These are phyloP conservation scores for Geosmithia morbida DNA, from an alignment of 2,329 filamentous ascomycete species.

Conservation along the genomic window DNA sequence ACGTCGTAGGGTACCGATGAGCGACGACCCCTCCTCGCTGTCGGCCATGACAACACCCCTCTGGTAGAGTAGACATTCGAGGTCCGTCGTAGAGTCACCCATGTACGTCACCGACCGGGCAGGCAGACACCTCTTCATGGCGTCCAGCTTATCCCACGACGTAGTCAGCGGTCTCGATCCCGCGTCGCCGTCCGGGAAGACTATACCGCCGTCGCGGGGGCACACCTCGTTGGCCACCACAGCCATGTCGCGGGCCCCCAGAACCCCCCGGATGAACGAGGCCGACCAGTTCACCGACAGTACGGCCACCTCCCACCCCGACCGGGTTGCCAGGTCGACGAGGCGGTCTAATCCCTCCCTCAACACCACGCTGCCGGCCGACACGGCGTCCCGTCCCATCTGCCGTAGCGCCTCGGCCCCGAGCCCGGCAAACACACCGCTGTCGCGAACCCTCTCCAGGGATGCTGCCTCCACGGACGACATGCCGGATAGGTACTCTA, in stretches of 20 bases:
- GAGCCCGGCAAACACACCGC: slow-evolving; percentile 29
- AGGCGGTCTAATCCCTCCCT: slow-evolving; percentile 24
- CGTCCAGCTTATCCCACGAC: slow-evolving; percentile 29
- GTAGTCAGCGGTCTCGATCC: slow-evolving; percentile 14
- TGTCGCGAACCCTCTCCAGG: slow-evolving; percentile 24
- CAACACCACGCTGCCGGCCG: slow-evolving; percentile 16
- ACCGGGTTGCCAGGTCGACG: slow-evolving; percentile 9
- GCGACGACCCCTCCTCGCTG: slow-evolving; percentile 11
- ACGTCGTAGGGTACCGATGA: slow-evolving; percentile 21
- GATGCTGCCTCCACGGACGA: slow-evolving; percentile 30
- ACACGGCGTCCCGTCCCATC: slow-evolving; percentile 22
- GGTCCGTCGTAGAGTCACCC: slow-evolving; percentile 42
- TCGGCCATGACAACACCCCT: slow-evolving; percentile 32
- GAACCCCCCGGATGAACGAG: slow-evolving; percentile 29
- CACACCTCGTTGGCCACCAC: slow-evolving; percentile 29
- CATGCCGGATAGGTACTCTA: slow-evolving; percentile 26
- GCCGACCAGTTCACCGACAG: slow-evolving; percentile 38
- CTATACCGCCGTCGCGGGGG: slow-evolving; percentile 15
- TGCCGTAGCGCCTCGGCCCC: slow-evolving; percentile 13
- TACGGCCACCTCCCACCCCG: slow-evolving; percentile 24
- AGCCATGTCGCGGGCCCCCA: slow-evolving; percentile 14
- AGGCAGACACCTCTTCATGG: slow-evolving; percentile 13
- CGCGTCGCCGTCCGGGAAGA: slow-evolving; percentile 21
- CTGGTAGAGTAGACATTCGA: slow-evolving; percentile 32
- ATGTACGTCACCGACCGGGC: slow-evolving; percentile 29